phyloP scores from a whole-genome alignment of 2,329 filamentous ascomycete species.

The Metarhizium rileyi region DNA sequence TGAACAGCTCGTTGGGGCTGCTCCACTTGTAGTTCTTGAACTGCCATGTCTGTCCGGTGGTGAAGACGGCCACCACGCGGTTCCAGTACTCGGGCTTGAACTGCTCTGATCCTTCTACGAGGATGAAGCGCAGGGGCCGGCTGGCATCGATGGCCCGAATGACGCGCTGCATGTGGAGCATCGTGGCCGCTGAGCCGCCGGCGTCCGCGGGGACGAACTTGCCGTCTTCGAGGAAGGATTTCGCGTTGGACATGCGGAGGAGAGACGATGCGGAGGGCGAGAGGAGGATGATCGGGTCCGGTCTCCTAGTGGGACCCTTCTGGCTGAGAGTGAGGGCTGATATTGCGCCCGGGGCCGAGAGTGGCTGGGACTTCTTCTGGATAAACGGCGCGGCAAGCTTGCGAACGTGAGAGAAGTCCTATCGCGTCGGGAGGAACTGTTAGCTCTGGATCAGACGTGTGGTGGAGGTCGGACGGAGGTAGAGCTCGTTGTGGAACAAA shows the following conservation, averaged over 20 bases:
- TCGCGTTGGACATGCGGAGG: constrained; percentile 90
- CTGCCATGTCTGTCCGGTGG: constrained; percentile 95
- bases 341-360: constrained; percentile 29
- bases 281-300: constrained; percentile 88
- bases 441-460: neutral
- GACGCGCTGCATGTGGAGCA: constrained; percentile 74
- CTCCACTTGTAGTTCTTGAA: constrained; percentile 98
- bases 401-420: constrained; percentile 93
- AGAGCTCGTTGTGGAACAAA: too few species aligned
- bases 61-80: constrained; percentile 91
- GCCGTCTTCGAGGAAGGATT: constrained; percentile 82
- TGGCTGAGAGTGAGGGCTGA: constrained; percentile 44
- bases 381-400: constrained; percentile 77
- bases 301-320: constrained; percentile 39
- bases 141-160: constrained; percentile 61
- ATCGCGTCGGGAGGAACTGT: neutral
- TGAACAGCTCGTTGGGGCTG: constrained; percentile 78
- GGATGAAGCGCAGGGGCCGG: constrained; percentile 80
- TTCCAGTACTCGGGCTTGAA: constrained; percentile 99
- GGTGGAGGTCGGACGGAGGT: neutral
- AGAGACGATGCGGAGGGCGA: constrained; percentile 93
- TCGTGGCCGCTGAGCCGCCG: constrained; percentile 58
- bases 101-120: constrained; percentile 85
- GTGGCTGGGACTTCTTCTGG: constrained; percentile 43
- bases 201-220: constrained; percentile 70